Evolutionary conservation across 2,329 filamentous ascomycete species (phyloP).

Genomic region (Cordyceps pruinosa): DNA sequence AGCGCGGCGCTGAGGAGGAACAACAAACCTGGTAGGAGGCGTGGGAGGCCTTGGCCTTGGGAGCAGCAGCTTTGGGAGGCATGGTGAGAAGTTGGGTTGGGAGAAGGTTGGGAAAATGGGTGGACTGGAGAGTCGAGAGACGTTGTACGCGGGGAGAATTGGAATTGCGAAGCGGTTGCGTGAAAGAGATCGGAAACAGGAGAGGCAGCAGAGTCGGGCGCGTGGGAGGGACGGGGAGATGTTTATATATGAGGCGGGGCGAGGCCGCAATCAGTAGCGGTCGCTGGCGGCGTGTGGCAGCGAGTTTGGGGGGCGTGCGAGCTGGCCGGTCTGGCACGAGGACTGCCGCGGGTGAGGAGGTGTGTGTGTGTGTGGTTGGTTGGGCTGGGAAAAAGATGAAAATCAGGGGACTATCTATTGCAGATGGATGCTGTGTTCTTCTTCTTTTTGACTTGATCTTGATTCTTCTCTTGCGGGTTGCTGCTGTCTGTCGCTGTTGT

Average conservation of each 20-base stretch:
- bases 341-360: background rate
- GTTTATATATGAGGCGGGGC: constrained; percentile 57
- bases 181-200: constrained; percentile 28
- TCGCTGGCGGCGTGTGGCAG: background rate
- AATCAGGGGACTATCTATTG: too few species aligned
- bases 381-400: too few species aligned
- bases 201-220: constrained; percentile 42
- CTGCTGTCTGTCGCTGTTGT: too few species aligned
- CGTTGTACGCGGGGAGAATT: constrained; percentile 6
- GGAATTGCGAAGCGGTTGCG: constrained; percentile 17
- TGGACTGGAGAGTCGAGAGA: background rate
- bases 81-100: constrained; percentile 34
- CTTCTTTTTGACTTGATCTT: too few species aligned
- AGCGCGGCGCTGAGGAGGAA: background rate
- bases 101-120: constrained; percentile 15
- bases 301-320: background rate
- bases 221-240: constrained; percentile 42
- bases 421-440: too few species aligned
- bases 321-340: background rate
- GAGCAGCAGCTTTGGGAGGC: constrained; percentile 45
- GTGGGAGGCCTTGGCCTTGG: constrained; percentile 46
- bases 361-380: background rate
- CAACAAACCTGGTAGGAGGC: constrained; percentile 53
- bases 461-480: too few species aligned
- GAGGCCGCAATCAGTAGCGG: constrained; percentile 49